Base-by-base conservation (phyloP, 805 yeast genomes). In the Candida argentea region DNA sequence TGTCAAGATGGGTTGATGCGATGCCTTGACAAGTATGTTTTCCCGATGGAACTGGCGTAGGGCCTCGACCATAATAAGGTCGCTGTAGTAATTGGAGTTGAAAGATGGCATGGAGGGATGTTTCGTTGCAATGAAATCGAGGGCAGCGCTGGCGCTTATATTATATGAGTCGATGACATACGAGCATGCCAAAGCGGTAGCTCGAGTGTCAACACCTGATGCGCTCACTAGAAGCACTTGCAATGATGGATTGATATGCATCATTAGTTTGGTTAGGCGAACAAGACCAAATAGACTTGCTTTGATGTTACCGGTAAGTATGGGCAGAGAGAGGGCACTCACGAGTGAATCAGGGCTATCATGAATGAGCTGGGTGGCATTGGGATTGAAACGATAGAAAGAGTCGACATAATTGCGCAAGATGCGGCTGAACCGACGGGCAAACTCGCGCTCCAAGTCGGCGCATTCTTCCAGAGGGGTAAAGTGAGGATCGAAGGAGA, bases 91-190 rank as follows among this genome's bases (percentile, higher is more conserved):
- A 31, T 55, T 55, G 25, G 37, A 28, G 35, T 55, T 56, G 20
- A 57, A 39, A 6, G 40, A 43, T 12, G 33, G 29, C 6, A 45
- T 29, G 9, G 31, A 25, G 4, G 53, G 48, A 12, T 45, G 34
- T 4, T 34, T 36, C 23, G 33, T 26, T 15, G 37, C 37, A 20
- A 61, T 30, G 21, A 45, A 34, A 27, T 43, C 39, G 31, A 48
- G 45, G 27, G 61, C 43, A 6, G 55, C 45, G 16, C 39, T 44
- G 18, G 57, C 42, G 33, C 61, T 53, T 32, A 48, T 56, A 31
- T 47, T 46, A 36, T 61, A 61, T 29, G 37, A 41, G 38, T 61
- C 67, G 66, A 61, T 61, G 35, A 59, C 44, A 30, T 53, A 56
- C 24, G 61, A 52, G 14, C 56, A 46, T 5, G 52, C 36, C 28